Base-by-base conservation (phyloP, 305 asterid species). In the Solanum aculeatissimum region DNA sequence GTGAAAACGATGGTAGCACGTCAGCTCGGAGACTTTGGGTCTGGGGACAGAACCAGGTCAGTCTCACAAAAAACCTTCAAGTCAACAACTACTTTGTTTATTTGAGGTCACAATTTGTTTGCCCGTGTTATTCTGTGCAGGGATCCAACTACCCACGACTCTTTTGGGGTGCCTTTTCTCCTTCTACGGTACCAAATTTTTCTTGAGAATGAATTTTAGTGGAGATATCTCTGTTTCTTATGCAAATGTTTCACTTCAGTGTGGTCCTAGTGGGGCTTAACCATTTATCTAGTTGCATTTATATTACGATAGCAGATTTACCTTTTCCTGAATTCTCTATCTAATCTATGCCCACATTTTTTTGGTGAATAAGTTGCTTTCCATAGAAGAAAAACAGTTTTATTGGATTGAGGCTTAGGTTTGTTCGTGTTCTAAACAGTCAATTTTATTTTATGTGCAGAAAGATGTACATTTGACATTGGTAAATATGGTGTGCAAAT, bases 31-130 rank as follows among this genome's bases (percentile, higher is more conserved):
- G 98, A 89, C 93, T 95, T 57, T 94, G 99, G 99, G 93, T 97
- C 83, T 95, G 98, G 99, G 99, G 99, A 82, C 98, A 97, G 89
- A 97, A 97, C 87, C 99, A 95, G 98, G 99, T 95, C 43, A 27
- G 81, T 35, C 40, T 81, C 69, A 38, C 14, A 57, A 65, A 29
- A 42, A 35, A 29, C 60, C 83, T 66, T 75, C 51, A 45, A 83
- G 18, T 79, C 42, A 77, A 32, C 68, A 16, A 40, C 72, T 23
- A 71, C 47, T 47, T 84, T 45, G 85, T 83, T 40, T 79, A 57
- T 85, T 47, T 72, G 78, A 62, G 80, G 54, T 35, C 85, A 83
- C 68, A 62, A 62, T 27, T 15, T 72, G 53, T 27, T 62, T 87
- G 63, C 35, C 72, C 47, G 18, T 62, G 79, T 88, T 58, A 77